These are phyloP conservation scores for Candida manassasensis DNA, from an alignment of 805 yeast genomes.

Conservation along the genomic window DNA sequence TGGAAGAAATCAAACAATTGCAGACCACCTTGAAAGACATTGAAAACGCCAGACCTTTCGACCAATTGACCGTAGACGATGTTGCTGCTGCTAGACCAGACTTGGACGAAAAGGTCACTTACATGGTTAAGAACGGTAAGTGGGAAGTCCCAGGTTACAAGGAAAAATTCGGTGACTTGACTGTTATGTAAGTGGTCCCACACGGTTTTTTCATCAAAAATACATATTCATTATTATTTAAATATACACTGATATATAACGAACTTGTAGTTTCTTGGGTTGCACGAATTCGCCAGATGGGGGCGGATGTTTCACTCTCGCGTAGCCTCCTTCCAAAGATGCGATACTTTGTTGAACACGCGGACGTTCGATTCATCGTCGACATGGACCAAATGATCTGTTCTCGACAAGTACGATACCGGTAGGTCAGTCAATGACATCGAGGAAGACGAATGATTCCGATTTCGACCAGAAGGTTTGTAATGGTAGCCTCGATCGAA, in stretches of 20 bases:
- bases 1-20: constrained; percentile 79
- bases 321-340: too few relatives aligned
- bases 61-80: constrained; percentile 93
- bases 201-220: not conserved
- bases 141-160: constrained; percentile 98
- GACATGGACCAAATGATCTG: constrained; percentile 12
- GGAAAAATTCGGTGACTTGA: constrained; percentile 96
- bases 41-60: constrained; percentile 96
- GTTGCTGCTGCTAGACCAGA: constrained; percentile 95
- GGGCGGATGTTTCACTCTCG: not conserved
- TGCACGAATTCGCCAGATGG: not conserved
- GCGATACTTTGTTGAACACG: constrained; percentile 4
- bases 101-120: constrained; percentile 89
- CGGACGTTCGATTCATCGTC: constrained; percentile 3
- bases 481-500: constrained; percentile 28
- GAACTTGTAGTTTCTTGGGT: not conserved
- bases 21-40: constrained; percentile 88
- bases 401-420: constrained; percentile 6
- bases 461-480: not conserved
- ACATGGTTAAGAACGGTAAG: constrained; percentile 94
- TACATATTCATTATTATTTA: constrained; percentile 2
- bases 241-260: constrained; percentile 1
- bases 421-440: constrained; percentile 9
- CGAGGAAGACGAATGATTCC: not conserved
- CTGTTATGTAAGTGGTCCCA: constrained; percentile 62